phyloP scores from a whole-genome alignment of 2,329 filamentous ascomycete species.

The Furcasterigmium sp. region DNA sequence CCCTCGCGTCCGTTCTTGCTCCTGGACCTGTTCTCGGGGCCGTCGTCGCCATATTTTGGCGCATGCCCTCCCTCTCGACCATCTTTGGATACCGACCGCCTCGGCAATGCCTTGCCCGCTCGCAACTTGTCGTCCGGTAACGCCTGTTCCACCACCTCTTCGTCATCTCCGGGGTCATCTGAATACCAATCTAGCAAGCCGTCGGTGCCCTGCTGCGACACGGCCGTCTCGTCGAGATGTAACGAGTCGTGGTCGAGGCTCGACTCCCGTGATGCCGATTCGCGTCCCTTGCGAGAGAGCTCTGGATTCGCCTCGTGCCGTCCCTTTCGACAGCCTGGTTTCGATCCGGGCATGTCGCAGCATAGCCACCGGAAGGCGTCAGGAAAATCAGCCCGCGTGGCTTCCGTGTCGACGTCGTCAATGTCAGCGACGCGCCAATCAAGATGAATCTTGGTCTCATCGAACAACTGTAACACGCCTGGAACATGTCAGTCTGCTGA shows the following conservation, averaged over 20 bases:
- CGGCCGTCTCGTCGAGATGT: not conserved
- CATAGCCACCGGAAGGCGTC: conserved; percentile 13
- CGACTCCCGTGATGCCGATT: conserved; percentile 7
- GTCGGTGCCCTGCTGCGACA: not conserved
- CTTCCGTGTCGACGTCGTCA: conserved; percentile 10
- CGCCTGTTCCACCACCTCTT: not conserved
- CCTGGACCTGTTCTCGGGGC: not conserved
- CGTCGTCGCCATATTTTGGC: not conserved
- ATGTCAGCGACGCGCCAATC: conserved; percentile 3
- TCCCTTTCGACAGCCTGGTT: conserved; percentile 8
- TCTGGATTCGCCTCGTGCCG: conserved; percentile 12
- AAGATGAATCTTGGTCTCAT: conserved; percentile 8
- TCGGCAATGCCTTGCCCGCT: not conserved
- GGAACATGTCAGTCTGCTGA: not conserved
- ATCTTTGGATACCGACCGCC: not conserved
- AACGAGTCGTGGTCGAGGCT: conserved; percentile 2
- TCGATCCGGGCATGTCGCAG: conserved; percentile 6
- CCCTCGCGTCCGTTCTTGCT: not conserved
- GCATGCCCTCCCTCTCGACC: not conserved
- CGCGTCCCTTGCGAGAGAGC: conserved; percentile 10
- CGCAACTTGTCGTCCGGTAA: not conserved
- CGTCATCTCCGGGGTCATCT: not conserved
- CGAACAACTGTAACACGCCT: conserved; percentile 11
- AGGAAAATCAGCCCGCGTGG: conserved; percentile 8
- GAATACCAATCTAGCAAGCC: not conserved